These are phyloP conservation scores for Penicillium sp. DNA, from an alignment of 2,329 filamentous ascomycete species.

Conservation along the genomic window DNA sequence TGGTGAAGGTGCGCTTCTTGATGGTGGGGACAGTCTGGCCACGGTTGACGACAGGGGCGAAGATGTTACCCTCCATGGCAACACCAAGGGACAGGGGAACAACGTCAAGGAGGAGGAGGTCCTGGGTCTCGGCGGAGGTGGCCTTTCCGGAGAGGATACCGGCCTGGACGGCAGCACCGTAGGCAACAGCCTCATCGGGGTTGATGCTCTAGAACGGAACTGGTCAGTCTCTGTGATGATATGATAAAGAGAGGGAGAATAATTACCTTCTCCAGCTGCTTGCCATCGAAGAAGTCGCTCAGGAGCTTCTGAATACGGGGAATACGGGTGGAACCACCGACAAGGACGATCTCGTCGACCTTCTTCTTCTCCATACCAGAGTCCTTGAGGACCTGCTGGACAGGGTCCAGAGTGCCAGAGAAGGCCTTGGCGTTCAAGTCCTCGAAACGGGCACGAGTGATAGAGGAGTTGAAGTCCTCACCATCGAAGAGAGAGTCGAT, in stretches of 20 bases:
- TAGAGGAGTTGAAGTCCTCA: constrained; percentile 94
- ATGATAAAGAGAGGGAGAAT: not conserved
- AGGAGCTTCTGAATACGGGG: constrained; percentile 98
- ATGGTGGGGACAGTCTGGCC: constrained; percentile 74
- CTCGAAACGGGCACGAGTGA: constrained; percentile 98
- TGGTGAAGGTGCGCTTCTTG: constrained; percentile 90
- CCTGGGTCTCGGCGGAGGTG: constrained; percentile 87
- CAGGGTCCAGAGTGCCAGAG: constrained; percentile 88
- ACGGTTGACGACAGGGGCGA: constrained; percentile 85
- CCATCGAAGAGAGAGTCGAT: constrained; percentile 98
- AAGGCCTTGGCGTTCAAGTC: constrained; percentile 97
- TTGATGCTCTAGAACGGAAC: constrained; percentile 71
- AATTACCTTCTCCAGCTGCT: constrained; percentile 92
- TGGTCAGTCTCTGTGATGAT: not conserved
- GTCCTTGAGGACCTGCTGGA: constrained; percentile 96
- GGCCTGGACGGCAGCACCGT: constrained; percentile 97
- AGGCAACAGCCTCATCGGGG: constrained; percentile 98
- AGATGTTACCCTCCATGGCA: constrained; percentile 99
- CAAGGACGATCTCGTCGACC: constrained; percentile 98
- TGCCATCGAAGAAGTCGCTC: constrained; percentile 98
- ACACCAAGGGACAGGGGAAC: constrained; percentile 96
- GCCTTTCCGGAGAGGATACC: constrained; percentile 99
- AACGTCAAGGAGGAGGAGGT: constrained; percentile 94
- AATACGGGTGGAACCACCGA: constrained; percentile 98
- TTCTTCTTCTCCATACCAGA: constrained; percentile 81